phyloP scores from a whole-genome alignment of 169 alveolate genomes.

The Plasmodium gallinaceum region DNA sequence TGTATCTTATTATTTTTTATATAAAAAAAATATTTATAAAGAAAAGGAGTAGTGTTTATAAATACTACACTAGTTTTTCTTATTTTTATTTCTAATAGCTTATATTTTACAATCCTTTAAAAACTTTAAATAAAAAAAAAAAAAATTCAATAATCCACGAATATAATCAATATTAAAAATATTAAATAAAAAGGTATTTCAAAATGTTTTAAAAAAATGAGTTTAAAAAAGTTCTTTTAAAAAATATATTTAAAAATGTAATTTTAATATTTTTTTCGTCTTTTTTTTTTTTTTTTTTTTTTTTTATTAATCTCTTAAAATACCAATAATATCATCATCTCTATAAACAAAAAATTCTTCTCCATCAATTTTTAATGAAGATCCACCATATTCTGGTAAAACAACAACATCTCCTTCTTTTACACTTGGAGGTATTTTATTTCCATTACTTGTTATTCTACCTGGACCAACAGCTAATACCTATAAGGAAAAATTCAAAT shows the following conservation, averaged over 20 bases:
- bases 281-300: not conserved
- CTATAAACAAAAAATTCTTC: slow-evolving; percentile 88
- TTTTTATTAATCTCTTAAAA: slow-evolving; percentile 57
- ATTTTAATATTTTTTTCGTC: too few relatives aligned
- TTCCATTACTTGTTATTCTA: slow-evolving; percentile 78
- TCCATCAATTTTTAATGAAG: slow-evolving; percentile 88
- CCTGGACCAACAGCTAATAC: slow-evolving; percentile 86
- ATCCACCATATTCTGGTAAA: slow-evolving; percentile 92
- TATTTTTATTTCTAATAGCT: too few relatives aligned
- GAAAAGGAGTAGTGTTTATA: too few relatives aligned
- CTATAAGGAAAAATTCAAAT: slow-evolving; percentile 29
- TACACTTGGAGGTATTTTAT: slow-evolving; percentile 82
- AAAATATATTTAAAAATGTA: not conserved
- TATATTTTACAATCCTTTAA: too few relatives aligned
- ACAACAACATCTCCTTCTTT: slow-evolving; percentile 91
- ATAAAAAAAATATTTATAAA: too few relatives aligned
- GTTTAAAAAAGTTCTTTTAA: not conserved
- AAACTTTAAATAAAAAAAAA: not conserved
- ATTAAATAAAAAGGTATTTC: not conserved
- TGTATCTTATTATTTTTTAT: too few relatives aligned
- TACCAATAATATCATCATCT: slow-evolving; percentile 90
- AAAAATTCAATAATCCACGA: not conserved
- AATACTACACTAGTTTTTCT: too few relatives aligned
- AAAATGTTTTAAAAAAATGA: too few relatives aligned
- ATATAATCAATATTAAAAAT: not conserved